A percentile compares a stretch with the other conserved stretches of the same genome.
Conservation (phyloP, 306 rosid genomes). For the Trichosanthes truncata region DNA sequence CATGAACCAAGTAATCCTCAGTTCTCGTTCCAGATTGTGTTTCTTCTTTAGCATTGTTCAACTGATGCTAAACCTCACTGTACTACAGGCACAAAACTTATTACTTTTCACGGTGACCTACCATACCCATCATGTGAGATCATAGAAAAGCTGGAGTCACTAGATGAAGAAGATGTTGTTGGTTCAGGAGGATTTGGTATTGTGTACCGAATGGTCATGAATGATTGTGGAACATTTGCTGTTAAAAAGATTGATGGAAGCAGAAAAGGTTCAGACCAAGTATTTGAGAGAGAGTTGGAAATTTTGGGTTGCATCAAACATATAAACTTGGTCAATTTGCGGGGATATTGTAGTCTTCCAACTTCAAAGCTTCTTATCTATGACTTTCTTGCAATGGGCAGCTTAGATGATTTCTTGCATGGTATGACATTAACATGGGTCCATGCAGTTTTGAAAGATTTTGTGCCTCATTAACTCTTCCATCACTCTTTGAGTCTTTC, state of each 20-base stretch:
- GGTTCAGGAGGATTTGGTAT: slow-evolving; percentile 96
- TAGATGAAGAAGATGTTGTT: slow-evolving; percentile 70
- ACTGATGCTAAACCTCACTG: neutral
- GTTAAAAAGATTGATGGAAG: slow-evolving; percentile 81
- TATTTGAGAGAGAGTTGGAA: slow-evolving; percentile 86
- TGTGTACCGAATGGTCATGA: slow-evolving; percentile 92
- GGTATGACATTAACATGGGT: slow-evolving; percentile 32
- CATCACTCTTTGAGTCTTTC: neutral
- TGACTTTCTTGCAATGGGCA: slow-evolving; percentile 70
- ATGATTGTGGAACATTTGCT: slow-evolving; percentile 88
- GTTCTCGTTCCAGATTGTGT: neutral
- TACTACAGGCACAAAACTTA: slow-evolving; percentile 72
- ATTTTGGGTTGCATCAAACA: slow-evolving; percentile 86
- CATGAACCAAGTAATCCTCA: slow-evolving; percentile 50
- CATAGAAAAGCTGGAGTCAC: slow-evolving; percentile 82
- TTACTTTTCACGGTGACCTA: slow-evolving; percentile 90
- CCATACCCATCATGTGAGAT: slow-evolving; percentile 84
- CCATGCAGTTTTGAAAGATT: neutral
- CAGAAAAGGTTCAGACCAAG: slow-evolving; percentile 73
- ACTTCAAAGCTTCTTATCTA: slow-evolving; percentile 83
- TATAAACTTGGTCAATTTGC: slow-evolving; percentile 74
- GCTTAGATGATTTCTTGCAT: slow-evolving; percentile 81
- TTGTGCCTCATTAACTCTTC: neutral
- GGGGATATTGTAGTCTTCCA: slow-evolving; percentile 90
- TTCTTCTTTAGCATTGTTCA: neutral